These are phyloP conservation scores for Podaxis carcinomalis DNA, from an alignment of 768 basidiomycete species.

Conservation along the genomic window DNA sequence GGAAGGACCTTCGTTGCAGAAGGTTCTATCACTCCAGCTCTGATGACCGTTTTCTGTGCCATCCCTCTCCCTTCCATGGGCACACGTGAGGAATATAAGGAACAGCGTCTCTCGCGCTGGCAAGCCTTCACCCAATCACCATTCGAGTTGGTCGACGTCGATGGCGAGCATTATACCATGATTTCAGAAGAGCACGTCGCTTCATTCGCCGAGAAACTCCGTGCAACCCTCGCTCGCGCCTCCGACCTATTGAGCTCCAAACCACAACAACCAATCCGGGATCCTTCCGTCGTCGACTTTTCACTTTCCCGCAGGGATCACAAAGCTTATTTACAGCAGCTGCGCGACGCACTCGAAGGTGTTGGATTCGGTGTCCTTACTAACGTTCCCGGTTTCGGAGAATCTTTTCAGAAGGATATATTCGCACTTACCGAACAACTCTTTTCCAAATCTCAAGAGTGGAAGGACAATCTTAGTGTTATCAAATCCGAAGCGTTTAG, in stretches of 20 bases:
- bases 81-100: slow-evolving; percentile 1
- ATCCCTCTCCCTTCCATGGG: slow-evolving; percentile 5
- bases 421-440: neutral
- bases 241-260: neutral
- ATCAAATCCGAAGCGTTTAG: neutral
- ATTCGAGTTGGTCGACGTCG: slow-evolving; percentile 5
- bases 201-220: slow-evolving; percentile 5
- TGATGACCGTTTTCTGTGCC: slow-evolving; percentile 3
- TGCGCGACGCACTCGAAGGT: neutral
- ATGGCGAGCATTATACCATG: slow-evolving; percentile 6
- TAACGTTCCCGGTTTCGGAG: neutral
- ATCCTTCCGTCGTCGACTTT: neutral
- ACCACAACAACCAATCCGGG: neutral
- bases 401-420: neutral
- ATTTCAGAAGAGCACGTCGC: slow-evolving; percentile 1
- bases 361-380: neutral
- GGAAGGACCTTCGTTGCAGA: slow-evolving; percentile 4
- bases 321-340: neutral
- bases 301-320: neutral
- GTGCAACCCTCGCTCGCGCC: neutral
- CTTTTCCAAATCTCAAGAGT: slow-evolving; percentile 1
- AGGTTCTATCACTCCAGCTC: slow-evolving; percentile 1
- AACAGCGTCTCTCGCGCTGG: slow-evolving; percentile 3
- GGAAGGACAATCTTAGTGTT: neutral
- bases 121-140: neutral